A percentile compares a stretch with the other conserved stretches of the same genome.
These are phyloP conservation scores for Rhododendron molle DNA, from an alignment of 148 eudicot genomes.

Conservation along the genomic window DNA sequence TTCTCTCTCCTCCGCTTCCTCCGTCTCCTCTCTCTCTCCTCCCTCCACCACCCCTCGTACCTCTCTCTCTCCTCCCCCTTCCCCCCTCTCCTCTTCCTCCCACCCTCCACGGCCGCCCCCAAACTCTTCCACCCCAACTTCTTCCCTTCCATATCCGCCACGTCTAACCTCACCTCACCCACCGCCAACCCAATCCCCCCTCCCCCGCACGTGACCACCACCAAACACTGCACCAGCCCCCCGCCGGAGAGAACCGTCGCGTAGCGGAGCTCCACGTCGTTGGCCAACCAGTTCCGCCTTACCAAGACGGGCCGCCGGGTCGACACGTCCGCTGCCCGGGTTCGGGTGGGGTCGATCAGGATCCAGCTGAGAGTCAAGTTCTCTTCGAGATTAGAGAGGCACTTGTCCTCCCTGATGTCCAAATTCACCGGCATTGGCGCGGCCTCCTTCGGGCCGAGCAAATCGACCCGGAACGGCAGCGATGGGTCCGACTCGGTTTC, in stretches of 20 bases:
- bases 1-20: conserved; percentile 13
- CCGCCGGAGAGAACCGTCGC: conserved; percentile 19
- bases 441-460: conserved; percentile 40
- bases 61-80: conserved; percentile 28
- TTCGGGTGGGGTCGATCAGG: conserved; percentile 41
- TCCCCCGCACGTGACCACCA: conserved; percentile 32
- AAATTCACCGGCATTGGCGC: conserved; percentile 17
- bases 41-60: conserved; percentile 24
- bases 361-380: conserved; percentile 62
- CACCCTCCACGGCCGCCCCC: conserved; percentile 37
- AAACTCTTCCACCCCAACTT: conserved; percentile 29
- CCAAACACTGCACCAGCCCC: conserved; percentile 28
- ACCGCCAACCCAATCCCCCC: conserved; percentile 35
- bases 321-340: conserved; percentile 31
- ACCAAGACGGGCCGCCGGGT: conserved; percentile 26
- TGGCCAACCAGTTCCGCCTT: conserved; percentile 34
- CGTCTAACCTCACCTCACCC: conserved; percentile 47
- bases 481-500: conserved; percentile 38
- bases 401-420: conserved; percentile 16
- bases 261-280: conserved; percentile 24
- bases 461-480: conserved; percentile 49
- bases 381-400: conserved; percentile 16
- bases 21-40: conserved; percentile 23
- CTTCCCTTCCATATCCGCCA: conserved; percentile 39
- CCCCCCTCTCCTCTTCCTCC: conserved; percentile 26